Base-by-base conservation (phyloP, 2,329 filamentous ascomycete genomes). In the Metarhizium rileyi region DNA sequence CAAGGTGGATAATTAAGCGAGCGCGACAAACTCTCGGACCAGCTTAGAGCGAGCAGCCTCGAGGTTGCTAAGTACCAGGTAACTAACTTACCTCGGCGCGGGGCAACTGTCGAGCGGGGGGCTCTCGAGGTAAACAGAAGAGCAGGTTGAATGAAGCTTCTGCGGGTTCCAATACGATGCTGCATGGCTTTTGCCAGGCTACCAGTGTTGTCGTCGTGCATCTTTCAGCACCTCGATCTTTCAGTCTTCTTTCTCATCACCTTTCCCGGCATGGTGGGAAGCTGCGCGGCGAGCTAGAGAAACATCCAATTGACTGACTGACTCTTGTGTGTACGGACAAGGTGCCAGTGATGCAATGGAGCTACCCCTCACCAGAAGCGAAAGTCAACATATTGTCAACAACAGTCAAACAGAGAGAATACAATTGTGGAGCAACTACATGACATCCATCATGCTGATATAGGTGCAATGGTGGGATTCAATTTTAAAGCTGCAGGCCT, bases 1-100 rank as follows among this genome's bases (percentile, higher is more conserved):
- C 46, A 46, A 27, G 18, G 27, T 46, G 46, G 46, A 42, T 42
- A 49, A 38, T 33, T 49, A 49, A 49, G 50, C 50, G 50, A 49
- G 30, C n/a, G n/a, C n/a, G n/a, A n/a, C n/a, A n/a, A n/a, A n/a
- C n/a, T n/a, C n/a, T n/a, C n/a, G n/a, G n/a, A n/a, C n/a, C n/a
- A n/a, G n/a, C n/a, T n/a, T n/a, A n/a, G n/a, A n/a, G n/a, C n/a
- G n/a, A n/a, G n/a, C n/a, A n/a, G n/a, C n/a, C n/a, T n/a, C n/a
- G n/a, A n/a, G n/a, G n/a, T n/a, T n/a, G n/a, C n/a, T n/a, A 40
- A 8, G 16, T 8, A n/a, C 36, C 8, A 9, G 36, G 28, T 30
- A 12, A 30, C 28, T 12, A 30, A 36, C 33, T n/a, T n/a, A n/a
- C 6, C 5, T 20, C 22, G 38, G 38, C 38, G 38, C 38, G 38